Evolutionary conservation across 345 rosid genomes (phyloP).

Genomic region (Corchorus olitorius): DNA sequence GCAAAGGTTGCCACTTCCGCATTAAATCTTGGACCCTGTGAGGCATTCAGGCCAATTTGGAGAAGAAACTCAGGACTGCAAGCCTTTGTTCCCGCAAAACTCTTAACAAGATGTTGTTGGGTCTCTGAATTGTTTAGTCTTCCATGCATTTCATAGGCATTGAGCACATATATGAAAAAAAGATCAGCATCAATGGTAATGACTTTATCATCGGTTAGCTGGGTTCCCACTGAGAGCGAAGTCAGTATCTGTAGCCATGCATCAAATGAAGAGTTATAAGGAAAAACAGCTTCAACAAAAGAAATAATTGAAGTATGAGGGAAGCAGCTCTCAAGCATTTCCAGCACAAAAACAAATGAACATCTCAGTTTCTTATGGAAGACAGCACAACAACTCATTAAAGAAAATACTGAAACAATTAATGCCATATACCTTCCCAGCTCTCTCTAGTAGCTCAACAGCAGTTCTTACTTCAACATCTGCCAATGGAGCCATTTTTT

Average conservation of each 20-base stretch:
- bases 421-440: slow-evolving; percentile 65
- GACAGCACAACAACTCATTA: background rate
- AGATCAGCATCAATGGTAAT: slow-evolving; percentile 53
- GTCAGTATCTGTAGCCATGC: slow-evolving; percentile 51
- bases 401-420: background rate
- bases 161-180: slow-evolving; percentile 69
- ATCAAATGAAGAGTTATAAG: slow-evolving; percentile 11
- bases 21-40: slow-evolving; percentile 65
- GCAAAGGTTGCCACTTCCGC: slow-evolving; percentile 75
- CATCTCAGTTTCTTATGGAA: background rate
- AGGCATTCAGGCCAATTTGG: slow-evolving; percentile 73
- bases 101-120: slow-evolving; percentile 62
- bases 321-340: background rate
- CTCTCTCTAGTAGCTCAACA: slow-evolving; percentile 68
- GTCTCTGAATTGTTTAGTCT: slow-evolving; percentile 53
- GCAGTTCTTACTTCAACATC: slow-evolving; percentile 69
- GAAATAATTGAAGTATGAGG: background rate
- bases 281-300: slow-evolving; percentile 5
- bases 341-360: slow-evolving; percentile 4
- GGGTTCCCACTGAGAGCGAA: slow-evolving; percentile 35
- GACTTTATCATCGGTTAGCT: slow-evolving; percentile 30
- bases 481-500: slow-evolving; percentile 45
- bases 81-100: slow-evolving; percentile 68
- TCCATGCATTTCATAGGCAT: slow-evolving; percentile 67
- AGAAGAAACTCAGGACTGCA: slow-evolving; percentile 70